These are phyloP conservation scores for Colletotrichum filicis DNA, from an alignment of 2,329 filamentous ascomycete species.

Conservation along the genomic window DNA sequence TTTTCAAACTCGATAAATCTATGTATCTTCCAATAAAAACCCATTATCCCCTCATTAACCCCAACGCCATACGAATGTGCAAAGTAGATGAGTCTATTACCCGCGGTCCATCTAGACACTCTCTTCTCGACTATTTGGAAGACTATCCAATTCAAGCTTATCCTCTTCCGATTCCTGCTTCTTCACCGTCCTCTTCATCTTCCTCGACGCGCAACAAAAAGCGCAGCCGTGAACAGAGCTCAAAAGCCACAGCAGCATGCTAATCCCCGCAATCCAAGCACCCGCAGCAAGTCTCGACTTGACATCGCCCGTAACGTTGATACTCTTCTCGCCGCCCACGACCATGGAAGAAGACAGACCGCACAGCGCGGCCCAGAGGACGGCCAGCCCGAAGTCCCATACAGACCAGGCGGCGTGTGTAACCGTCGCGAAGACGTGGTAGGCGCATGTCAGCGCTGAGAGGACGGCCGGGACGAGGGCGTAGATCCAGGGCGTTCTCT, in stretches of 20 bases:
- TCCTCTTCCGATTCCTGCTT: background rate
- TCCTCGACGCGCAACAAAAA: conserved; percentile 14
- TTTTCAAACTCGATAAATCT: no score
- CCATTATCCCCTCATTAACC: no score
- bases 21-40: no score
- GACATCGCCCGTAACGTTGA: background rate
- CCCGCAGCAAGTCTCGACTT: conserved; percentile 10
- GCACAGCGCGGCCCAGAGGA: conserved; percentile 31
- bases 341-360: conserved; percentile 7
- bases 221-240: conserved; percentile 16
- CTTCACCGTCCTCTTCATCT: background rate
- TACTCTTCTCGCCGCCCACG: background rate
- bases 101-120: background rate
- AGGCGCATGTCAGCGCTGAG: conserved; percentile 16
- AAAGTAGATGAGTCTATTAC: background rate
- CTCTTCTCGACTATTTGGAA: background rate
- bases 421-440: conserved; percentile 23
- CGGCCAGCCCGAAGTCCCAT: conserved; percentile 24
- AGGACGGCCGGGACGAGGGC: conserved; percentile 23
- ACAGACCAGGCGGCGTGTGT: conserved; percentile 28
- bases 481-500: conserved; percentile 18
- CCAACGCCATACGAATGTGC: background rate
- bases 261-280: conserved; percentile 22
- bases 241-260: conserved; percentile 20
- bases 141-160: conserved; percentile 2